Conservation (phyloP, 2,329 filamentous ascomycete species). For the Cordyceps pruinosa region DNA sequence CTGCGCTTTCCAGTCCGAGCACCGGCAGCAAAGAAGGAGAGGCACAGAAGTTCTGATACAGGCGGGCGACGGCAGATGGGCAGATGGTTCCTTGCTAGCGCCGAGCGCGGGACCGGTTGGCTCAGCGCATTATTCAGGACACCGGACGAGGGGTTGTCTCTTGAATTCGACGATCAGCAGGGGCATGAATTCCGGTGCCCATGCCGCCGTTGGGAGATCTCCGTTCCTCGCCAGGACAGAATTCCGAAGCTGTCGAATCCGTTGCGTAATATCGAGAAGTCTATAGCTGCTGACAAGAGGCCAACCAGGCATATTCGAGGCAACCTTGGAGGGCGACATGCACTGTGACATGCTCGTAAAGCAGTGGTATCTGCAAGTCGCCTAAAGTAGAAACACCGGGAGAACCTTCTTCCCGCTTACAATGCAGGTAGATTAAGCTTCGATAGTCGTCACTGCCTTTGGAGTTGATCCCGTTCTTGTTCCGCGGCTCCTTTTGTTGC, state of each 20-base stretch:
- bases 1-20: neutral
- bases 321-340: too few species aligned
- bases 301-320: too few species aligned
- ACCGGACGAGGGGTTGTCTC: neutral
- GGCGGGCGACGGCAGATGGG: neutral
- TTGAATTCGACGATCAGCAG: neutral
- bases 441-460: neutral
- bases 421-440: neutral
- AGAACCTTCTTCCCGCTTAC: neutral
- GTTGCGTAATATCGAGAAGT: too few species aligned
- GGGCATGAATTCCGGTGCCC: neutral
- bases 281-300: neutral
- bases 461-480: neutral
- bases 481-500: neutral
- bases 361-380: neutral
- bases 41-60: neutral
- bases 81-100: neutral
- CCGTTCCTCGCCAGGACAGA: neutral
- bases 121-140: conserved; percentile 1
- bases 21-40: neutral
- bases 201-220: neutral
- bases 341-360: neutral
- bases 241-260: neutral
- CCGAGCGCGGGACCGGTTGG: neutral
- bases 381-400: neutral